Conservation (phyloP, 345 rosid genomes). For the Psidium friedrichsthalianum region DNA sequence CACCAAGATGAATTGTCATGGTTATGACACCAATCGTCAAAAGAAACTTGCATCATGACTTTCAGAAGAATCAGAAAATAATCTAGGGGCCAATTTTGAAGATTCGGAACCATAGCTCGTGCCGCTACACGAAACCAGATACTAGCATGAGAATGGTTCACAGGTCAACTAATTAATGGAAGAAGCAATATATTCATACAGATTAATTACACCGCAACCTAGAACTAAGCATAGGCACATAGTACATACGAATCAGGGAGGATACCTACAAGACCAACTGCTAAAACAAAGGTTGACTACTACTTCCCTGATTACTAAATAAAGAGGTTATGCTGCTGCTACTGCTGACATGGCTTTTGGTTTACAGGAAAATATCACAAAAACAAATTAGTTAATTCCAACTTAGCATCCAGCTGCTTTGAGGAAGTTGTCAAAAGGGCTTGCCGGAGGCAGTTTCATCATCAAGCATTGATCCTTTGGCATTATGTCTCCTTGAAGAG, state of each 20-base stretch:
- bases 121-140: background rate
- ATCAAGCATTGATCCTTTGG: conserved; percentile 31
- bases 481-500: conserved; percentile 4
- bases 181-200: background rate
- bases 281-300: background rate
- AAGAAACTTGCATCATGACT: background rate
- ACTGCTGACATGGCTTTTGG: background rate
- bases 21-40: background rate
- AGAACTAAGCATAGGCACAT: background rate
- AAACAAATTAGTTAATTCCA: background rate
- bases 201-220: background rate
- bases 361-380: background rate
- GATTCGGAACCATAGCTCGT: background rate
- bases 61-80: background rate
- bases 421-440: conserved; percentile 91
- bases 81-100: background rate
- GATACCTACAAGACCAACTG: background rate
- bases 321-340: background rate
- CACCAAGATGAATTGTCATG: background rate
- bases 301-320: background rate
- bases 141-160: background rate
- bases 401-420: conserved; percentile 64
- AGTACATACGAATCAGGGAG: background rate
- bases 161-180: background rate
- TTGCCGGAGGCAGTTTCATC: conserved; percentile 84